Evolutionary conservation across 768 basidiomycete genomes (phyloP), one percentile per base, ranked within the genome.

Genomic region (Lactarius sp.): DNA sequence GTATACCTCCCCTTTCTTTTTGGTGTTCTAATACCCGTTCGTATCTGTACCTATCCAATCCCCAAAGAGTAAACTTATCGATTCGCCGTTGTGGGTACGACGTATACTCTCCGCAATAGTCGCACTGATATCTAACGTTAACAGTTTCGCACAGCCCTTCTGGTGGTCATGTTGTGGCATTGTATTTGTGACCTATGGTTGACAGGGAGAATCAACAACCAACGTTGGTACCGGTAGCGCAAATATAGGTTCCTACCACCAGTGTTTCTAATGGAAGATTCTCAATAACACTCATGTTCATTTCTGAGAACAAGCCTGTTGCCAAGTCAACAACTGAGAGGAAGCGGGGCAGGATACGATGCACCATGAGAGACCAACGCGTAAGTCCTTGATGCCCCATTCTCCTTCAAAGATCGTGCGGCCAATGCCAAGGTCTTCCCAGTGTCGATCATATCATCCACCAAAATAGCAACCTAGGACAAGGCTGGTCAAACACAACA

Each of bases 371-470:
- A 95, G 60, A 97, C 88, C 44, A 98, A 75, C 2, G 90, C 94
- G 72, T 94, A 85, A 4, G 96, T 86, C 20, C 85, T 82, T 71
- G 83, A 88, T 6, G 94, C 96, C 22, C 97, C 97, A 64, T 88
- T 89, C 70, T 97, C 94, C 54, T 87, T 79, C 52, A 99, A 79
- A n/a, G 92, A 90, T 51, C 84, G 83, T 7, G 86, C 86, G 12
- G 97, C 97, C 14, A 96, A 77, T 14, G 84, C 79, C 34, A 98
- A 80, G n/a, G 97, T 98, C 42, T 80, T 82, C 13, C 95, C 96
- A 6, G 92, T 93, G 73, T 99, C 97, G 71, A 97, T 89, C 96
- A 99, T 98, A 72, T 99, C 97, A 73, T 99, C 97, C 39, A 99
- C 92, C 52, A 99, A 82, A 71, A 99, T 92, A 44, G 92, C 94